phyloP scores from a whole-genome alignment of 1,284 basidiomycete species.

The Rhodotorula glutinis region DNA sequence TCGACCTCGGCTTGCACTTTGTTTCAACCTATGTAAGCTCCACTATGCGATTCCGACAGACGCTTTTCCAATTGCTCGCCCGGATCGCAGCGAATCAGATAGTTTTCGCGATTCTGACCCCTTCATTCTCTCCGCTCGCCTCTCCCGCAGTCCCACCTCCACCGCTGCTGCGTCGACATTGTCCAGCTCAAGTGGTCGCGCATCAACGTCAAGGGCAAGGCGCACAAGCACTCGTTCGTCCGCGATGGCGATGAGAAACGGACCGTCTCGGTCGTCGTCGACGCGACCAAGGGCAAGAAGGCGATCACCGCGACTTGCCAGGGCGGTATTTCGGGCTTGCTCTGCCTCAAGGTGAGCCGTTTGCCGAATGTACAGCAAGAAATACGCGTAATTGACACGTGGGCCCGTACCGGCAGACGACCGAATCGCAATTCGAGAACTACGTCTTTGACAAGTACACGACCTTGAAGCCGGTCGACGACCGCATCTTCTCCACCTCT shows the following conservation, averaged over 20 bases:
- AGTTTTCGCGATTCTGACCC: too few relatives aligned
- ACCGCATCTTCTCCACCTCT: conserved; percentile 83
- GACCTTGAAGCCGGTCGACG: conserved; percentile 69
- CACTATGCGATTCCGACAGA: too few relatives aligned
- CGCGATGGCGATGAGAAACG: conserved; percentile 89
- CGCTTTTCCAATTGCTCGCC: too few relatives aligned
- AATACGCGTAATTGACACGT: too few relatives aligned
- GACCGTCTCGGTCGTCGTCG: conserved; percentile 62
- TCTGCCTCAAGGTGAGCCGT: conserved; percentile 73
- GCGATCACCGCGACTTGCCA: conserved; percentile 59
- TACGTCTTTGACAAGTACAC: conserved; percentile 86
- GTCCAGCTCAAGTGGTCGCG: conserved; percentile 83
- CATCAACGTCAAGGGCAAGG: conserved; percentile 57
- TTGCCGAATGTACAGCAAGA: too few relatives aligned
- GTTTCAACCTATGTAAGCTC: conserved; percentile 65
- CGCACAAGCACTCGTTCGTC: conserved; percentile 77
- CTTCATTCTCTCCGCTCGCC: too few relatives aligned
- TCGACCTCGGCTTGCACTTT: conserved; percentile 80
- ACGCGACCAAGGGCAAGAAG: conserved; percentile 39
- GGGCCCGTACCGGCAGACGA: conserved; percentile 43
- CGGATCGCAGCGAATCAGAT: too few relatives aligned
- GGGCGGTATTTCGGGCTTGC: conserved; percentile 66
- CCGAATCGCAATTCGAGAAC: conserved; percentile 77
- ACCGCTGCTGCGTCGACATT: conserved; percentile 70
- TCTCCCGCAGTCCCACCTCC: conserved; percentile 39